Base-by-base conservation (phyloP, 495 filamentous ascomycete genomes). In the Talaromyces adpressus region DNA sequence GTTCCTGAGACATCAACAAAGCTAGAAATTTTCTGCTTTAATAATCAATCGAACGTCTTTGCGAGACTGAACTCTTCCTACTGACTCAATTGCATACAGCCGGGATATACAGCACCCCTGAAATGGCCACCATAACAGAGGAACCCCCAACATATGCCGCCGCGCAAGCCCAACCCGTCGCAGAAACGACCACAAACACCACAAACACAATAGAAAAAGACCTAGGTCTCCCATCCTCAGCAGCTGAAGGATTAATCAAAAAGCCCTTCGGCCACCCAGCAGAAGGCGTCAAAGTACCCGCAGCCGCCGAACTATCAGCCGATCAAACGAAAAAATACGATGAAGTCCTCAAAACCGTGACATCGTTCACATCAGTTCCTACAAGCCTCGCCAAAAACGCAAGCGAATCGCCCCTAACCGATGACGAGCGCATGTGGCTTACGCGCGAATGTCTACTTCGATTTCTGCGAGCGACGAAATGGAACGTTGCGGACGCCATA, bases 401-500 rank as follows among this genome's bases (percentile, higher is more conserved):
- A 47, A 81, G 89, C 36, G 77, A 75, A 25, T 80, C 81, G 8
- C 86, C 91, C 3, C 74, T 97, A 61, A 87, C 85, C 20, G 91
- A 94, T 34, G 80, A 81, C 54, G 94, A 98, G 78, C 87, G 83
- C 70, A 85, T 96, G 77, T 98, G 89, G 85, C 81, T 98, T 62
- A 97, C 92, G 16, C 85, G 86, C 56, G 94, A 98, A 70, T 98
- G 93, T 73, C 82, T 98, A 1, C 81, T 98, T 12, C 90, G 94
- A 68, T 98, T 94, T 71, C 84, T 98, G 49, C 89, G 94, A 63
- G 94, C 94, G 2, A 89, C 90, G 30, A 98, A 97, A 73, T 98
- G 94, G 94, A 82, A 88, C 67, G 77, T 86, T 25, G 72, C 84
- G 45, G 87, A 92, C 20, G 87, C 93, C n/a, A 81, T 86, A 67